These are phyloP conservation scores for Lodderomyces theae DNA, from an alignment of 1,139 yeast species.

Conservation along the genomic window DNA sequence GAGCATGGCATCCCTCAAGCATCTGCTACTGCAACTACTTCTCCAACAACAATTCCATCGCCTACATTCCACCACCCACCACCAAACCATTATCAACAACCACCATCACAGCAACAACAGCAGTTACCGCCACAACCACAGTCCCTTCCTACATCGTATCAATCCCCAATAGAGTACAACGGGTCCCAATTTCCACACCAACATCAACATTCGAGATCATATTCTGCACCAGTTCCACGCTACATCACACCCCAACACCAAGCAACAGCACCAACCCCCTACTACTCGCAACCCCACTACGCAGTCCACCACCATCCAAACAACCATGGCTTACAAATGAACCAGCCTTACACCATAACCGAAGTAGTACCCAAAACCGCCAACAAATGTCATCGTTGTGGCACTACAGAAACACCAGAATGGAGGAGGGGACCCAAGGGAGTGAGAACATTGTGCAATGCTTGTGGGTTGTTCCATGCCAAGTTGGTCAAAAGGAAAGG, in stretches of 20 bases:
- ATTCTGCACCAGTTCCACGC: constrained; percentile 3
- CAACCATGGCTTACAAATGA: constrained; percentile 15
- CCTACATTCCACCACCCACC: constrained; percentile 16
- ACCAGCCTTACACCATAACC: constrained; percentile 16
- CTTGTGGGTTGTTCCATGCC: constrained; percentile 84
- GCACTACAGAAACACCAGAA: constrained; percentile 82
- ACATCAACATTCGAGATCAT: constrained; percentile 14
- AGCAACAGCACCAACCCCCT: too few relatives aligned
- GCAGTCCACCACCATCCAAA: constrained; percentile 6
- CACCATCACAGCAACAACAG: constrained; percentile 4
- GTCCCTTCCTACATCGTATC: constrained; percentile 1
- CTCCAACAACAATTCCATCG: constrained; percentile 11
- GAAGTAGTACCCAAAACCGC: constrained; percentile 38
- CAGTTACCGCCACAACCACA: not conserved
- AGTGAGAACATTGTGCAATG: constrained; percentile 79
- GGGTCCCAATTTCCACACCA: constrained; percentile 10
- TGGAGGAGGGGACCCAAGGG: constrained; percentile 93
- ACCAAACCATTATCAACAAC: not conserved
- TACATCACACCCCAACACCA: constrained; percentile 11
- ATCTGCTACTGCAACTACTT: constrained; percentile 11
- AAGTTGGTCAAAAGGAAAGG: constrained; percentile 69
- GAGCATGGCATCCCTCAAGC: constrained; percentile 8
- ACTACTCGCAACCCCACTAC: constrained; percentile 2
- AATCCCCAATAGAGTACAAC: constrained; percentile 9
- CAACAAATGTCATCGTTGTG: constrained; percentile 51